Base-by-base conservation (phyloP, 2,329 filamentous ascomycete species). In the Zasmidium citrigriseum region DNA sequence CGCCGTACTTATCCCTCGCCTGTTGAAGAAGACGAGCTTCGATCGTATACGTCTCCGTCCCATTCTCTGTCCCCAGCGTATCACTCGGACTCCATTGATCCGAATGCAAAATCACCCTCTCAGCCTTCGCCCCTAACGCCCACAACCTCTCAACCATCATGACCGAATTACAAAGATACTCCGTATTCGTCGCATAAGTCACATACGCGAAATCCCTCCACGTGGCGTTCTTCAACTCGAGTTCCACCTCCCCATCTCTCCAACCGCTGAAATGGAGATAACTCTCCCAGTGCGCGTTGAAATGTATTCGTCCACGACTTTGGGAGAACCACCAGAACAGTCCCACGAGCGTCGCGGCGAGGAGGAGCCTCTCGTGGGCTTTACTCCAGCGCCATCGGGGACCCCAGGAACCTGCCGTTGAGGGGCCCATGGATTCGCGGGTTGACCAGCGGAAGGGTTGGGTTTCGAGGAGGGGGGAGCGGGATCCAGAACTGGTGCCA, bases 1-100 rank as follows among this genome's bases (percentile, higher is more conserved):
- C 81, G 4, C 77, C 75, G 67, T 82, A 83, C 29, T 70, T 68
- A 52, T 79, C 73, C 58, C 73, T 73, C 25, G 82, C 82, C 64
- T 80, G 60, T 9, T 76, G 66, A 16, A 85, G 69, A 59, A 85
- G 67, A 63, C 80, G 78, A 58, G 78, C 62, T n/a, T 58, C 54
- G 51, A 58, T 16, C 48, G 46, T 41, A 38, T 50, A 14, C 14
- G n/a, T 22, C 3, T 49, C 46, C 25, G 22, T 27, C n/a, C 25
- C 22, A 23, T 21, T 29, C 22, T 46, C 14, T 14, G 16, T 16
- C 18, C 11, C 10, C 29, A 4, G 11, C 7, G 49, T 22, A 18
- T 45, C 14, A 16, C 45, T 41, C 44, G 29, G 9, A 45, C 54
- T 70, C 67, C 67, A 72, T 10, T 73, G 62, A 16, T 73, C 54